Evolutionary conservation across 257 asterid species (phyloP).

Genomic region (Vinca minor): DNA sequence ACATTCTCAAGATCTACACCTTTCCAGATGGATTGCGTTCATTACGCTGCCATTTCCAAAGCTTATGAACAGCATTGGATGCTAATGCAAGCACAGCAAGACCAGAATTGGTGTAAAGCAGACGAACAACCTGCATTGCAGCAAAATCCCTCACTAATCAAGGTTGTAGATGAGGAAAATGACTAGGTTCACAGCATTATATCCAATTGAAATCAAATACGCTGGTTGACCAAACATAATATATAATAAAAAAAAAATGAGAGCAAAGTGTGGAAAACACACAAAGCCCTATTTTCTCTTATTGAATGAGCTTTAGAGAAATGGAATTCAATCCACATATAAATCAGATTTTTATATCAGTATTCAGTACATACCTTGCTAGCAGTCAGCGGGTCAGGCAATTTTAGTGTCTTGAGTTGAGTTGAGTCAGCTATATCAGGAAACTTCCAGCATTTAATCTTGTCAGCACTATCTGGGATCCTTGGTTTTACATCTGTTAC

Average conservation of each 20-base stretch:
- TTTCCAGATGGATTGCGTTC: conserved; percentile 88
- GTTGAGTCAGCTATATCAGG: conserved; percentile 77
- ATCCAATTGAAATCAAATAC: neutral
- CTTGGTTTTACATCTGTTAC: conserved; percentile 81
- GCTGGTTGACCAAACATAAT: neutral
- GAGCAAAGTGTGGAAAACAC: no score
- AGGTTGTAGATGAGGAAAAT: no score
- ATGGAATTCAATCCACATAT: no score
- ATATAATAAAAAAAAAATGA: no score
- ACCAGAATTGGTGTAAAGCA: conserved; percentile 84
- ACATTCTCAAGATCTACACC: conserved; percentile 32
- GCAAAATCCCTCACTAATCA: neutral
- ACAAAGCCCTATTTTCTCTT: no score
- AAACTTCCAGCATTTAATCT: conserved; percentile 73
- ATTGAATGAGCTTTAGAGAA: no score
- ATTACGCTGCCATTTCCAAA: conserved; percentile 96
- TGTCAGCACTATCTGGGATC: conserved; percentile 54
- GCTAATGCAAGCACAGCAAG: conserved; percentile 72
- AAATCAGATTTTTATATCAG: neutral
- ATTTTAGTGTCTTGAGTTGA: conserved; percentile 71
- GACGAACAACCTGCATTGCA: conserved; percentile 59
- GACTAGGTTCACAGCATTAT: no score
- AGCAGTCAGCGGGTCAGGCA: conserved; percentile 79
- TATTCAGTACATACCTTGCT: conserved; percentile 48
- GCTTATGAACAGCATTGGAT: conserved; percentile 85